Percentiles rank a stretch among this genome's conserved stretches.
phyloP scores from a whole-genome alignment of 2,329 filamentous ascomycete genomes.

The Drechslera avenae region DNA sequence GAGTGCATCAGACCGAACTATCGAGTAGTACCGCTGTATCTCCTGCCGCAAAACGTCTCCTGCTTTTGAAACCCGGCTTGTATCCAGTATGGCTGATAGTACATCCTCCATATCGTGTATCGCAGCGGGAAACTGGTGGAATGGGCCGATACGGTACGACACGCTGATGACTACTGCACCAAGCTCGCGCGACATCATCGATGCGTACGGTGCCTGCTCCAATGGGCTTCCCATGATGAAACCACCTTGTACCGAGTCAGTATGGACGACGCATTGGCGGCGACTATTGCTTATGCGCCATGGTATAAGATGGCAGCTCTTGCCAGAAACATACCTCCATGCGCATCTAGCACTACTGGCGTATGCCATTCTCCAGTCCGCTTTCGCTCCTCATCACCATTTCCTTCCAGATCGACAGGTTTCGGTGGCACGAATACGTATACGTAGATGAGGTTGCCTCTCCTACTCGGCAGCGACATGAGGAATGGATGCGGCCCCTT shows the following conservation, averaged over 20 bases:
- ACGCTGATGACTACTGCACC: conserved; percentile 53
- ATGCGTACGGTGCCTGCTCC: conserved; percentile 55
- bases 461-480: conserved; percentile 49
- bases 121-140: conserved; percentile 54
- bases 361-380: conserved; percentile 41
- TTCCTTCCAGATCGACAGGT: conserved; percentile 35
- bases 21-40: conserved; percentile 41
- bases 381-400: conserved; percentile 25
- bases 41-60: conserved; percentile 43
- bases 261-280: too few relatives aligned
- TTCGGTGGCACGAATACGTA: conserved; percentile 51
- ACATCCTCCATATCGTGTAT: conserved; percentile 56
- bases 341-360: conserved; percentile 50
- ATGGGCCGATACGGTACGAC: conserved; percentile 56
- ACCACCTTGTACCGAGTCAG: conserved; percentile 42
- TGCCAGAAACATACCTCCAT: background rate
- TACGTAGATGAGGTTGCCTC: conserved; percentile 45
- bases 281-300: background rate
- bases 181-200: conserved; percentile 53
- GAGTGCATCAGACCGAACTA: conserved; percentile 29
- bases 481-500: conserved; percentile 51
- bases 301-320: background rate
- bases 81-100: conserved; percentile 50
- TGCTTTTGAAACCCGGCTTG: conserved; percentile 35
- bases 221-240: conserved; percentile 52